Conservation (phyloP, 371 early-diverging fungal species). For the Rhizopus sp. region DNA sequence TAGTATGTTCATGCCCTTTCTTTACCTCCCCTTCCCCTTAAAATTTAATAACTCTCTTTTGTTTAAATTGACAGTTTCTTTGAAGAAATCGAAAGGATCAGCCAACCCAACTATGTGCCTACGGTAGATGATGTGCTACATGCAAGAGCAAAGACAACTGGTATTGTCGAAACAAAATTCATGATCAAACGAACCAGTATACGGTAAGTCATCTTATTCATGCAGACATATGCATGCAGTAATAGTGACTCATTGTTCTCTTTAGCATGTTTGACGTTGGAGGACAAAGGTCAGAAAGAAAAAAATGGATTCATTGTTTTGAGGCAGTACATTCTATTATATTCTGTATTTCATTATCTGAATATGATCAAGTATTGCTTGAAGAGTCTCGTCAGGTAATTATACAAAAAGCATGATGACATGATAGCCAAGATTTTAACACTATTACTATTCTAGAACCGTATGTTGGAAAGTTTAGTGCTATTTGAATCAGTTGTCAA, state of each 20-base stretch:
- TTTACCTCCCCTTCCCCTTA: background rate
- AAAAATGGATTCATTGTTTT: constrained; percentile 94
- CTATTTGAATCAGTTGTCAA: constrained; percentile 82
- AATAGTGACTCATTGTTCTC: background rate
- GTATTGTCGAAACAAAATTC: constrained; percentile 80
- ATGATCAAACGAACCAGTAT: constrained; percentile 61
- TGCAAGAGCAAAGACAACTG: constrained; percentile 84
- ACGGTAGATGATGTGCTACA: constrained; percentile 76
- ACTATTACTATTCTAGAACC: constrained; percentile 48
- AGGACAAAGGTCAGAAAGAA: constrained; percentile 82
- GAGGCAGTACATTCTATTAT: constrained; percentile 75
- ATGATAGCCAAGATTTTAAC: background rate
- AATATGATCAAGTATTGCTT: constrained; percentile 74
- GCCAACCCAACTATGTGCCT: constrained; percentile 63
- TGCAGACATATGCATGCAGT: background rate
- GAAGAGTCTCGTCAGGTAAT: constrained; percentile 69
- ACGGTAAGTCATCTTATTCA: constrained; percentile 50
- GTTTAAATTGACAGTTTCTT: constrained; percentile 50
- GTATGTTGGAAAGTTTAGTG: constrained; percentile 78
- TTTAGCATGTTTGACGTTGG: constrained; percentile 78
- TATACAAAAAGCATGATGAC: background rate
- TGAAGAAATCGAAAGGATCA: constrained; percentile 59
- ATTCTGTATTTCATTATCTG: constrained; percentile 70
- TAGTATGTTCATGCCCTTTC: constrained; percentile 51
- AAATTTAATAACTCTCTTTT: background rate